Conservation (phyloP, 2,329 filamentous ascomycete species). For the Cyphellophora attinorum region DNA sequence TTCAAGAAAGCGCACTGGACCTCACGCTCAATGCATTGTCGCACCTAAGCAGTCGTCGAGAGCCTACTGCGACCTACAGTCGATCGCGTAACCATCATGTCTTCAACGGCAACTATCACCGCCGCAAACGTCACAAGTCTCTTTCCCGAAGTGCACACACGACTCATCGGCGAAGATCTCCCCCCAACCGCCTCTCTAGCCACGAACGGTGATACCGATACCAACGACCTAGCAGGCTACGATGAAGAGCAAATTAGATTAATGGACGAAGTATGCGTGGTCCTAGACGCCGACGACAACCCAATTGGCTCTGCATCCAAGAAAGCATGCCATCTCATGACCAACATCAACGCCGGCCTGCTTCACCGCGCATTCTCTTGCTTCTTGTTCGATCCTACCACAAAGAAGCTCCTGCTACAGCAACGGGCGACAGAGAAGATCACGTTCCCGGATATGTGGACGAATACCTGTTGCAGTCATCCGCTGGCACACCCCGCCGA, state of each 20-base stretch:
- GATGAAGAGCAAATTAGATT: conserved; percentile 95
- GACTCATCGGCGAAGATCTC: conserved; percentile 38
- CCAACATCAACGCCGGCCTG: conserved; percentile 92
- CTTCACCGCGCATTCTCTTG: conserved; percentile 96
- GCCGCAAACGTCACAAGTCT: conserved; percentile 77
- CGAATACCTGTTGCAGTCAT: conserved; percentile 98
- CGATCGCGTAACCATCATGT: no score
- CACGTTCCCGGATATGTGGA: conserved; percentile 99
- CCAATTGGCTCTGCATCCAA: conserved; percentile 96
- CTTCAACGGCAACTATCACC: conserved; percentile 49
- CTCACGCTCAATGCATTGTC: no score
- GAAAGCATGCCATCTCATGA: conserved; percentile 98
- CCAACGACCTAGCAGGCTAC: conserved; percentile 69
- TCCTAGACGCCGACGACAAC: conserved; percentile 80
- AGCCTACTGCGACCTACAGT: no score
- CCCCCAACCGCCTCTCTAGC: conserved; percentile 43
- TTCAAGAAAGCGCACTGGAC: no score
- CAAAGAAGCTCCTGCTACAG: conserved; percentile 87
- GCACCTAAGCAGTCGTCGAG: no score
- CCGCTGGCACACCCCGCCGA: conserved; percentile 85
- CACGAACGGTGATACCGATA: conserved; percentile 30
- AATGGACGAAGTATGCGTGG: conserved; percentile 99
- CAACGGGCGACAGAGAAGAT: conserved; percentile 96
- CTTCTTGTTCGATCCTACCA: conserved; percentile 82
- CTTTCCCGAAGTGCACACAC: conserved; percentile 70